A percentile compares a stretch with the other conserved stretches of the same genome.
Evolutionary conservation across 805 yeast genomes (phyloP).

Genomic region (Schwanniomyces sp.): DNA sequence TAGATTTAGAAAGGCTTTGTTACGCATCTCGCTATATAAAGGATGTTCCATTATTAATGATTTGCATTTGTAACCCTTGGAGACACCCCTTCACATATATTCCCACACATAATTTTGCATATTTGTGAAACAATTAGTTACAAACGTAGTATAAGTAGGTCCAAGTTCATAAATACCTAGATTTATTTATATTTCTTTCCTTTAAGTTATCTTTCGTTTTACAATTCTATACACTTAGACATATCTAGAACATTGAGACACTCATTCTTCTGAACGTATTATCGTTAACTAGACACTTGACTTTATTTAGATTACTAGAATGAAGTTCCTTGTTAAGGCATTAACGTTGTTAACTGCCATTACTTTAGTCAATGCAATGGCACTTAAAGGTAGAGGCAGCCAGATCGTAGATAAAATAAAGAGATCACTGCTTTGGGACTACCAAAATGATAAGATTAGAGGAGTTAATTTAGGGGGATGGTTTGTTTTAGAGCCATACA

Average conservation of each 20-base stretch:
- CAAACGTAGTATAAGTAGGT: background rate
- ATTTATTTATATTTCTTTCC: background rate
- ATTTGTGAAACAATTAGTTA: background rate
- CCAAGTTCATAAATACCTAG: background rate
- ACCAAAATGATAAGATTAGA: slow-evolving; percentile 36
- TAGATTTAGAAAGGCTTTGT: background rate
- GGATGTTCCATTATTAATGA: background rate
- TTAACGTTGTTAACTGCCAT: background rate
- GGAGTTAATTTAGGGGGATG: slow-evolving; percentile 92
- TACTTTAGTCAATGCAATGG: background rate
- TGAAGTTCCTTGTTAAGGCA: background rate
- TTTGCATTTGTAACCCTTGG: background rate
- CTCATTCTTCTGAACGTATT: background rate
- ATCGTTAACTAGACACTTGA: background rate
- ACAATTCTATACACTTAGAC: background rate
- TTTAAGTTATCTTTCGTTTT: background rate
- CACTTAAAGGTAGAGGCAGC: background rate
- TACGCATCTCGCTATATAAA: background rate
- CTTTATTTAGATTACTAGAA: background rate
- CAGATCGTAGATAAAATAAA: slow-evolving; percentile 14
- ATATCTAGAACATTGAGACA: background rate
- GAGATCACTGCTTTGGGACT: slow-evolving; percentile 28
- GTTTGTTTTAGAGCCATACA: slow-evolving; percentile 85
- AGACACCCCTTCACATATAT: background rate
- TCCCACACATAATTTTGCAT: background rate